These are phyloP conservation scores for Aureobasidium namibiae DNA, from an alignment of 2,329 filamentous ascomycete species.

Conservation along the genomic window DNA sequence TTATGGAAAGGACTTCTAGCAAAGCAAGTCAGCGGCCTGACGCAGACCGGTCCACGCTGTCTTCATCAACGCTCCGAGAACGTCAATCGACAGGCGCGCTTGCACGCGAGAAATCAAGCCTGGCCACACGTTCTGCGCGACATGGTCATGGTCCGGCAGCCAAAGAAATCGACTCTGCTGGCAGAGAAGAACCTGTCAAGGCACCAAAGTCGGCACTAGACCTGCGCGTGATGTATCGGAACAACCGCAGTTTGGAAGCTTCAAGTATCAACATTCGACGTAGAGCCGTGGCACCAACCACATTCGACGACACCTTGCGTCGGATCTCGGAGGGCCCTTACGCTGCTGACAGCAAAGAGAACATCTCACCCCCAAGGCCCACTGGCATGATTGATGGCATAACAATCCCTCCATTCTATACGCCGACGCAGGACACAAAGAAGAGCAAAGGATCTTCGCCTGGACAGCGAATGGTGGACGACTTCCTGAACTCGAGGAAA, in stretches of 20 bases:
- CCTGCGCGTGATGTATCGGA: constrained; percentile 27
- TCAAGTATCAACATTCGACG: constrained; percentile 16
- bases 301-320: constrained; percentile 26
- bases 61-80: not conserved
- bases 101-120: not conserved
- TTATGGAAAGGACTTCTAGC: not conserved
- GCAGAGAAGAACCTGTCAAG: constrained; percentile 5
- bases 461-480: constrained; percentile 15
- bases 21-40: not conserved
- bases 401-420: constrained; percentile 13
- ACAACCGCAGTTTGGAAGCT: constrained; percentile 9
- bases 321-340: constrained; percentile 29
- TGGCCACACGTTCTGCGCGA: not conserved
- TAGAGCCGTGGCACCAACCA: constrained; percentile 1
- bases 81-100: not conserved
- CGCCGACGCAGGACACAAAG: constrained; percentile 11
- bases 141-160: not conserved
- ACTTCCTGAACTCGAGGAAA: constrained; percentile 13
- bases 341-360: constrained; percentile 14
- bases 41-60: not conserved
- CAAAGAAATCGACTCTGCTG: not conserved
- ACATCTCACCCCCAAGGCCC: constrained; percentile 8
- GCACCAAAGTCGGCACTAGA: constrained; percentile 25
- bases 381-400: constrained; percentile 2
- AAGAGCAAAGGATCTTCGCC: constrained; percentile 13